Evolutionary conservation across 176 grass and related monocot genomes (phyloP).

Genomic region (Olyra latifolia): DNA sequence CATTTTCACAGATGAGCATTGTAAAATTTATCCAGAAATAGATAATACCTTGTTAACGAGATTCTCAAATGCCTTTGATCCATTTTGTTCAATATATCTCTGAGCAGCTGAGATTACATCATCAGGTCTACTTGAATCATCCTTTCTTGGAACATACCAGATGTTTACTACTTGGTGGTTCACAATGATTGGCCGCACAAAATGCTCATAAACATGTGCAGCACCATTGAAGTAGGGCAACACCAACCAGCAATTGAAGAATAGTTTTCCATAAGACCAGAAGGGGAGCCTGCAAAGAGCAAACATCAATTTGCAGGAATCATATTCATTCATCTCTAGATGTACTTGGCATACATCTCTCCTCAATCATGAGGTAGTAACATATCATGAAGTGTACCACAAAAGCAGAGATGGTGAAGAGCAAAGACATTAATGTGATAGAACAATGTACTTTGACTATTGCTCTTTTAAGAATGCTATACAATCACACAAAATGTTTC

Average conservation of each 20-base stretch:
- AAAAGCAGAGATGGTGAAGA: constrained; percentile 3
- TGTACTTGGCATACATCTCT: not conserved
- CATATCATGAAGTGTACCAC: not conserved
- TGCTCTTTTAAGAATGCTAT: not conserved
- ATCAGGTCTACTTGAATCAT: constrained; percentile 50
- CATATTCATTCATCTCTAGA: constrained; percentile 16
- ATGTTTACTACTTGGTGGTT: constrained; percentile 83
- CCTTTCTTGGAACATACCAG: constrained; percentile 71
- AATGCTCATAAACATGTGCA: constrained; percentile 85
- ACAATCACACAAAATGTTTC: constrained; percentile 5
- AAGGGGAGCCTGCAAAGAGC: constrained; percentile 78
- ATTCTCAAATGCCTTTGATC: constrained; percentile 78
- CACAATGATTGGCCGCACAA: constrained; percentile 79
- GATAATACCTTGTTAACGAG: constrained; percentile 81
- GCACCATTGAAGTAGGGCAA: constrained; percentile 91
- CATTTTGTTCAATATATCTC: constrained; percentile 86
- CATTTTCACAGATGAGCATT: constrained; percentile 5
- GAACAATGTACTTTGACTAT: not conserved
- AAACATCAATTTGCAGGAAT: constrained; percentile 28
- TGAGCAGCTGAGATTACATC: constrained; percentile 82
- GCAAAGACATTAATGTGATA: not conserved
- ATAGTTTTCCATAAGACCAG: constrained; percentile 83
- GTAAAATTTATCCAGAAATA: constrained; percentile 7
- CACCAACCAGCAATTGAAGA: constrained; percentile 96
- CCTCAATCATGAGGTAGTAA: not conserved